A percentile compares a stretch with the other conserved stretches of the same genome.
phyloP scores from a whole-genome alignment of 495 filamentous ascomycete genomes.

The Umbilicaria muhlenbergii region DNA sequence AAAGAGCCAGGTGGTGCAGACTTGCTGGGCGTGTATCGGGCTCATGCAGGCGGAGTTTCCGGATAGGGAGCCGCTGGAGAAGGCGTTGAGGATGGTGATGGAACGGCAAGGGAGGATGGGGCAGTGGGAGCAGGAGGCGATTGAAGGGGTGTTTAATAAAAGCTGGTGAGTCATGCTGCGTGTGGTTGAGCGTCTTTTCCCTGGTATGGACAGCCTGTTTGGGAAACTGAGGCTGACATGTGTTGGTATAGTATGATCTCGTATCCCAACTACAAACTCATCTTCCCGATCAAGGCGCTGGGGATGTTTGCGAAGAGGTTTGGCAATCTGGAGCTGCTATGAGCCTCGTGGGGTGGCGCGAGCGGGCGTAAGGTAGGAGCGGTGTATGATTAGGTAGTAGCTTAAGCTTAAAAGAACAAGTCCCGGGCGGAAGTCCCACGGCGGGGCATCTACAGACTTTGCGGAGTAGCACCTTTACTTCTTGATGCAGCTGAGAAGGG shows the following conservation, averaged over 20 bases:
- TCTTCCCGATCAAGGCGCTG: conserved; percentile 84
- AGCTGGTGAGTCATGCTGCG: conserved; percentile 47
- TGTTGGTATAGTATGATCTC: conserved; percentile 66
- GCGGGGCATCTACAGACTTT: too few species aligned
- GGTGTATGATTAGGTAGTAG: too few species aligned
- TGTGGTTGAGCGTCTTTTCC: background rate
- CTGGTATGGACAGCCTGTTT: background rate
- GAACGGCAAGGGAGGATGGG: conserved; percentile 70
- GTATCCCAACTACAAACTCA: conserved; percentile 98
- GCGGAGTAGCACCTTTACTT: too few species aligned
- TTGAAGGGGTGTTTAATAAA: conserved; percentile 98
- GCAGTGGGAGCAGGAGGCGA: conserved; percentile 88
- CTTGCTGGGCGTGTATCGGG: conserved; percentile 76
- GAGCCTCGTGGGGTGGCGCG: background rate
- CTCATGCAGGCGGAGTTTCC: conserved; percentile 79
- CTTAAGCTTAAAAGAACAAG: too few species aligned
- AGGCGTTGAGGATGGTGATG: conserved; percentile 71
- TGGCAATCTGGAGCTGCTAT: conserved; percentile 42
- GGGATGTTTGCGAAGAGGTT: conserved; percentile 72
- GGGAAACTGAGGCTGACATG: background rate
- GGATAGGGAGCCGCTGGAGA: conserved; percentile 52
- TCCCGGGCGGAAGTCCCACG: too few species aligned
- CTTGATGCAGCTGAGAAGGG: too few species aligned
- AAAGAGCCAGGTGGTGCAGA: conserved; percentile 74
- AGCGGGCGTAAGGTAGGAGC: too few species aligned